phyloP scores from a whole-genome alignment of 2,329 filamentous ascomycete genomes.

The Curvularia eragrostidis region DNA sequence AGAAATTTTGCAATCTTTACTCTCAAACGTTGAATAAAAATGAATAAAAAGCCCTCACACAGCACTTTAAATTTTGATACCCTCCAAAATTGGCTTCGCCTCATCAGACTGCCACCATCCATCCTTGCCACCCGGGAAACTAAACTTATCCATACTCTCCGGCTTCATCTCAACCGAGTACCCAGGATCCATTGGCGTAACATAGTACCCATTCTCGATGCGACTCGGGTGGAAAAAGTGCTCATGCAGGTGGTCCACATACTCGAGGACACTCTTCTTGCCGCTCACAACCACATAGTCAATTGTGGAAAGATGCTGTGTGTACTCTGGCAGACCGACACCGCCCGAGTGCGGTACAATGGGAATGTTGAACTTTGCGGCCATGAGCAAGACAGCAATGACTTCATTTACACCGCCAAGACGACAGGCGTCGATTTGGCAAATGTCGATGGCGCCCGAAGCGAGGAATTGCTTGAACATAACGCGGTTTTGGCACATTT shows the following conservation, averaged over 20 bases:
- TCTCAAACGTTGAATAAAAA: neutral
- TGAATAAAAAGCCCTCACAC: neutral
- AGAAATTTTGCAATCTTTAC: neutral
- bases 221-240: constrained; percentile 84
- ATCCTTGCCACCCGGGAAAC: constrained; percentile 76
- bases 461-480: constrained; percentile 92
- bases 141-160: constrained; percentile 80
- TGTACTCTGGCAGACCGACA: constrained; percentile 91
- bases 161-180: constrained; percentile 95
- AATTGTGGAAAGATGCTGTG: constrained; percentile 88
- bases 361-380: constrained; percentile 77
- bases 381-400: constrained; percentile 86
- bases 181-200: constrained; percentile 80
- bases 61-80: constrained; percentile 50
- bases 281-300: constrained; percentile 89
- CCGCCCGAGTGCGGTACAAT: constrained; percentile 90
- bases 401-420: constrained; percentile 92
- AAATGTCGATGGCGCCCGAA: constrained; percentile 81
- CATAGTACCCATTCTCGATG: constrained; percentile 86
- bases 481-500: constrained; percentile 95
- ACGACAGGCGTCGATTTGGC: constrained; percentile 89
- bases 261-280: constrained; percentile 83
- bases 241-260: constrained; percentile 92
- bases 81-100: constrained; percentile 75
- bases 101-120: constrained; percentile 88